Evolutionary conservation across 2,329 filamentous ascomycete species (phyloP), one percentile per base, ranked within the genome.

Genomic region (Fusarium sp.): DNA sequence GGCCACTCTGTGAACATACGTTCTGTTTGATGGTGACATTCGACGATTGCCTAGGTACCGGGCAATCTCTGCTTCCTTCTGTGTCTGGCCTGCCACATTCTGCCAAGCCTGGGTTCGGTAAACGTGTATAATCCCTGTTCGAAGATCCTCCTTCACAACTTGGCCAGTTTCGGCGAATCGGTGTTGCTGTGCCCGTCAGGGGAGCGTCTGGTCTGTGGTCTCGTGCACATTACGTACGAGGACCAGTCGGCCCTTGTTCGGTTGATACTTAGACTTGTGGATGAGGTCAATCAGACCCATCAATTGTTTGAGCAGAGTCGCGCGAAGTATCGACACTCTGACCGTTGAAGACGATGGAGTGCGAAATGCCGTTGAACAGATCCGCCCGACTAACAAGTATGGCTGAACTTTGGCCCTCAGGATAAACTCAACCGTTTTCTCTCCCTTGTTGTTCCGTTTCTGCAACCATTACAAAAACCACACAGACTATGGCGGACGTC

Each of bases 181-280:
- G 26, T 48, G 41, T 55, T 61, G 52, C 26, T 45, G 53, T 51
- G 55, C 40, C 54, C 43, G 54, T 35, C 28, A 30, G 28, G 28
- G 28, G 28, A 30, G 28, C 28, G 28, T 30, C 28, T 30, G 28
- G 28, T 30, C 28, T 30, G 28, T 30, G 22, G 46, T 40, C 30
- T 32, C 43, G 48, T 60, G 56, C 19, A 37, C 17, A 47, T 52
- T 52, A 59, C 28, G 44, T 58, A 58, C 26, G 37, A 37, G 17
- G 28, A 30, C 52, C 35, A 64, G 35, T 65, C 60, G 61, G 61
- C 52, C 61, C 61, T 64, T 65, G 46, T 46, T 64, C 61, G 60
- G 60, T 47, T 62, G 49, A 43, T 50, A 46, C 33, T 51, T 50
- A 39, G 44, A 46, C 37, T 51, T 50, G 41, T 48, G 43, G 32